Evolutionary conservation across 306 rosid species (phyloP), one percentile per base, ranked within the genome.

Genomic region (Inga laurina): DNA sequence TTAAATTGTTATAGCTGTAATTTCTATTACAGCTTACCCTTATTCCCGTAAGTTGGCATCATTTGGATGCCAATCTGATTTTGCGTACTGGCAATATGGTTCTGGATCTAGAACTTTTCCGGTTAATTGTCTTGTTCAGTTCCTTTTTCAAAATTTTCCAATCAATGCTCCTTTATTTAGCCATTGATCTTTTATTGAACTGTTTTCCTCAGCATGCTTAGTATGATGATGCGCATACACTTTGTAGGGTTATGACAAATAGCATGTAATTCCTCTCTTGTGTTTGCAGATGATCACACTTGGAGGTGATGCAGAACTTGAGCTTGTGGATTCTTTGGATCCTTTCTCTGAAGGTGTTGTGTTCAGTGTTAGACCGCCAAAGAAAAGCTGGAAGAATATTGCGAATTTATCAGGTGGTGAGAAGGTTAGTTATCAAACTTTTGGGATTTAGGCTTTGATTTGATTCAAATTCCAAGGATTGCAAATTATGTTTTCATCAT

Each of bases 311-410:
- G 99, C 99, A 32, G 99, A 96, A 81, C 98, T 96, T 14, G 99
- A 96, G 87, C 93, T 93, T 67, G 98, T 96, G 68, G 99, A 96
- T 87, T 93, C 99, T 82, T 83, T 96, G 88, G 99, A 96, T 88
- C 99, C 99, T 41, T 96, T 96, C 90, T 91, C 99, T 44, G 99
- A 96, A 90, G 99, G 99, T 66, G 99, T 93, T 79, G 98, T 96
- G 77, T 96, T 93, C 88, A 96, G 99, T 76, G 98, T 96, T 78
- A 89, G 99, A 80, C 99, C 99, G 12, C 99, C 99, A 44, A 93
- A 93, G 91, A 96, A 93, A 91, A 96, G 99, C 85, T 96, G 99
- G 99, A 96, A 96, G 90, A 92, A 93, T 85, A 96, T 96, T 72
- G 99, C 98, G 15, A 96, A 96, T 82, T 90, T 96, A 89, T 96